Percentiles rank a stretch among this genome's conserved stretches.
Evolutionary conservation across 768 basidiomycete genomes (phyloP).

Genomic region (Xanthoconium stramineum): DNA sequence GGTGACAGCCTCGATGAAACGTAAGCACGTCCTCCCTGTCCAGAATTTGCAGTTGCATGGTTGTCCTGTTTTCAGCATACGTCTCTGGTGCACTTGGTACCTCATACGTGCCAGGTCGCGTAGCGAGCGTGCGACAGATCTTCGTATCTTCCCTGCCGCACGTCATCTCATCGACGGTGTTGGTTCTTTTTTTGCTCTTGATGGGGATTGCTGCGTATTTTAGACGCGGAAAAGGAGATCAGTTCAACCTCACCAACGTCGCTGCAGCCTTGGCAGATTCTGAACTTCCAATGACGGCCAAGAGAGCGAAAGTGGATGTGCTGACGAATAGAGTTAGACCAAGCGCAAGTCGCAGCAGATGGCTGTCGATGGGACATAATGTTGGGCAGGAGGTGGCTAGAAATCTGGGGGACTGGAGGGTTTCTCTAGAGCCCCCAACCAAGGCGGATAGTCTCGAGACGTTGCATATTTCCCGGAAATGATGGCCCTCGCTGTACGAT

Average conservation of each 20-base stretch:
- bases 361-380: not conserved
- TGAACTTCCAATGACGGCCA: constrained; percentile 3
- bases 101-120: constrained; percentile 13
- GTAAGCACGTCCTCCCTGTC: constrained; percentile 2
- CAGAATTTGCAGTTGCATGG: not conserved
- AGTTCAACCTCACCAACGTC: constrained; percentile 14
- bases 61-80: constrained; percentile 4
- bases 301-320: not conserved
- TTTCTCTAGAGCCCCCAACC: not conserved
- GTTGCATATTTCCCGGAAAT: constrained; percentile 2
- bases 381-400: constrained; percentile 8
- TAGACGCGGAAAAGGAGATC: constrained; percentile 6
- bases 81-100: constrained; percentile 11
- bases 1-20: constrained; percentile 16
- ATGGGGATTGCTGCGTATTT: constrained; percentile 7
- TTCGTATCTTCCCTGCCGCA: constrained; percentile 15
- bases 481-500: not conserved
- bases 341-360: not conserved
- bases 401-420: constrained; percentile 3
- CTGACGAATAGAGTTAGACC: not conserved
- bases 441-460: constrained; percentile 1
- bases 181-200: not conserved
- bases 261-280: constrained; percentile 11
- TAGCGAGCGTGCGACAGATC: constrained; percentile 9
- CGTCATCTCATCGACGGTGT: constrained; percentile 6